phyloP scores from a whole-genome alignment of 495 filamentous ascomycete species.

The Podospora pseudopauciseta region DNA sequence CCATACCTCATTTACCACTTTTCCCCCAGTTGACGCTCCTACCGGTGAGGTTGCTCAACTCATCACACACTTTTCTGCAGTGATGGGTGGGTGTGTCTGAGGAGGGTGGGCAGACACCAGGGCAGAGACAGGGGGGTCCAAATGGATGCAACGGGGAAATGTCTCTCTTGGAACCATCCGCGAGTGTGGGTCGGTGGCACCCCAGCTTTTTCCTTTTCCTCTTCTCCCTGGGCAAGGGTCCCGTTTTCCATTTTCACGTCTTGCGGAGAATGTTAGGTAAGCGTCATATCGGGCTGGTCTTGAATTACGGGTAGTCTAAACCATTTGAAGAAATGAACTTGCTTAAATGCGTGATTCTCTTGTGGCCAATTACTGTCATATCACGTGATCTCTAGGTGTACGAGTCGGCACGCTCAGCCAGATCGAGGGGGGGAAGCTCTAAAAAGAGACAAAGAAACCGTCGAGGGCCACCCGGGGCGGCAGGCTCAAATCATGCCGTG shows the following conservation, averaged over 20 bases:
- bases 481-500: neutral
- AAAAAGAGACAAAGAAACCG: neutral
- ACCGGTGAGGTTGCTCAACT: neutral
- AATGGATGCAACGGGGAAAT: conserved; percentile 7
- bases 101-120: neutral
- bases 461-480: neutral
- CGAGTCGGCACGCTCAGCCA: neutral
- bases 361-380: neutral
- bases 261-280: neutral
- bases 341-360: neutral
- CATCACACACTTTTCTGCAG: neutral
- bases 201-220: neutral
- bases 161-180: conserved; percentile 5
- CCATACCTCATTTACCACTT: no score
- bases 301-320: neutral
- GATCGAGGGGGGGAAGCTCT: neutral
- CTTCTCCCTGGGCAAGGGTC: neutral
- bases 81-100: neutral
- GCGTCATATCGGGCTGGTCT: neutral
- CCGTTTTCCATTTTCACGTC: neutral
- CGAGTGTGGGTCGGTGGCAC: neutral
- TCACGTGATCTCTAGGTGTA: neutral
- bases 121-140: neutral
- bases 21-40: no score
- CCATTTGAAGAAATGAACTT: neutral